Base-by-base conservation (phyloP, 495 filamentous ascomycete species). In the Aspergillus panamensis region DNA sequence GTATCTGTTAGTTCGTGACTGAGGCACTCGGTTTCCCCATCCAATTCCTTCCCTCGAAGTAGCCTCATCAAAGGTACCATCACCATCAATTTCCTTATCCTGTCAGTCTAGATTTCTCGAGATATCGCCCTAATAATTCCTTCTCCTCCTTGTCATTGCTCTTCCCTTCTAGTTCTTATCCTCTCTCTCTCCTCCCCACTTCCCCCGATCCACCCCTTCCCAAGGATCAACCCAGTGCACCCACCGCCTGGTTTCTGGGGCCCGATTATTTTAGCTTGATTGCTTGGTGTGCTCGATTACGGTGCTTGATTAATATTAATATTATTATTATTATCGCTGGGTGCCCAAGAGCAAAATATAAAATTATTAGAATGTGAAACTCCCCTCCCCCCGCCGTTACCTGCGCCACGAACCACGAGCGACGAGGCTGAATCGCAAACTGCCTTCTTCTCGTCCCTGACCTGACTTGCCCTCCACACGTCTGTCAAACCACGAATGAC, bases 361-460 rank as follows among this genome's bases (percentile, higher is more conserved):
- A 45, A 45, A 19, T 17, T 19, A 45, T 45, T 45, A 45, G n/a
- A 63, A 63, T 63, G 57, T 60, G 55, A 60, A 58, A 58, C 53
- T 16, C 31, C 32, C 58, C 47, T 51, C 56, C 48, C 29, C 13
- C 56, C 45, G 60, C 55, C 58, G 57, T 63, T 59, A 44, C 50
- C 45, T 58, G 53, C 59, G 57, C 59, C 60, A 62, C 66, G 42
- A 40, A 40, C 42, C 17, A 19, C 35, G 35, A 39, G 10, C 25
- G 10, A 39, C 42, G 60, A 69, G 67, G 67, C 67, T 66, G 64
- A 69, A 60, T 66, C 62, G 61, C 64, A 63, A 62, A 63, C 62
- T 60, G 52, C 53, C 57, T 45, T 63, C 51, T 17, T 9, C 52
- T 57, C 30, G 42, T 51, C 31, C 51, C 50, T 51, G 52, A 52